Conservation (phyloP, 345 rosid genomes). For the Turritis glabra region DNA sequence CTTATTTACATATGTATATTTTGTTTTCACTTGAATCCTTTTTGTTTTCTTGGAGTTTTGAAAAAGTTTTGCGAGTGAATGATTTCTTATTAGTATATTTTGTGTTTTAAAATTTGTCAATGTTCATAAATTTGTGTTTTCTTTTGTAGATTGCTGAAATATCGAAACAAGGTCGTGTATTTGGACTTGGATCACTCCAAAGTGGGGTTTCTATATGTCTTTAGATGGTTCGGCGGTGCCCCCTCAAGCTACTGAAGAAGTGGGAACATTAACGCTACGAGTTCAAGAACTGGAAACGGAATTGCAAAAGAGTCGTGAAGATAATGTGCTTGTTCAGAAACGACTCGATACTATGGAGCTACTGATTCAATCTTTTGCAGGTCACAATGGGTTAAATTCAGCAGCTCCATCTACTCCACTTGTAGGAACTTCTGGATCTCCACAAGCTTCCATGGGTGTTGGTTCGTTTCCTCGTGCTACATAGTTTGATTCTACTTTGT, state of each 20-base stretch:
- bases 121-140: neutral
- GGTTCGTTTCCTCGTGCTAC: neutral
- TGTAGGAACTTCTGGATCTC: no score
- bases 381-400: neutral
- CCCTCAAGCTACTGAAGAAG: neutral
- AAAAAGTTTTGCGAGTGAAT: no score
- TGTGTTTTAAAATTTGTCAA: neutral
- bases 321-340: neutral
- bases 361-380: neutral
- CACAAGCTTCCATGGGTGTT: neutral
- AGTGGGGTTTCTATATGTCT: neutral
- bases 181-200: conserved; percentile 15
- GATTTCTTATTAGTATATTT: no score
- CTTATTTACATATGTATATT: neutral
- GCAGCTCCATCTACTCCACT: neutral
- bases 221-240: neutral
- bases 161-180: neutral
- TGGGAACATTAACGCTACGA: neutral
- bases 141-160: neutral
- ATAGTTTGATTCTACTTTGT: neutral
- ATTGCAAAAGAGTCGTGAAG: neutral
- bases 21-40: neutral
- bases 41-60: neutral
- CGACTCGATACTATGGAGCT: neutral
- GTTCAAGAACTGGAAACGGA: neutral